A percentile compares a stretch with the other conserved stretches of the same genome.
Conservation (phyloP, 2,329 filamentous ascomycete genomes). For the Pseudocercospora eumusae region DNA sequence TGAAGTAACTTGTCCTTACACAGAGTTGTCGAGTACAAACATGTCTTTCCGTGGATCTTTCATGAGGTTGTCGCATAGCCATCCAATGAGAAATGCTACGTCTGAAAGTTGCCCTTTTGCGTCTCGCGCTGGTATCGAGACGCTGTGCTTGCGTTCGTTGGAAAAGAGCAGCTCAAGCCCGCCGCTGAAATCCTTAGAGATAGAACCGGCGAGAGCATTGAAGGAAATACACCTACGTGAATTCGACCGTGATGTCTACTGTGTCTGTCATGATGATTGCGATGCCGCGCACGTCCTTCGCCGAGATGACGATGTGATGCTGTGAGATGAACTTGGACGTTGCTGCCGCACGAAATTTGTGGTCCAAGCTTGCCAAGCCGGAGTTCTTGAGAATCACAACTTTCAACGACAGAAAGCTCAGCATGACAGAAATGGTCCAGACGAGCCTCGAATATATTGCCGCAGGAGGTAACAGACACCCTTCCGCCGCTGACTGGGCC, state of each 20-base stretch:
- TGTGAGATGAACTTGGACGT: constrained; percentile 1
- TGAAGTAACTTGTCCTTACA: constrained; percentile 55
- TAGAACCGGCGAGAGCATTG: constrained; percentile 1
- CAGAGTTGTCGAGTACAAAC: constrained; percentile 81
- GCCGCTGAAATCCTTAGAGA: constrained; percentile 56
- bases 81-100: constrained; percentile 72
- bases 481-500: constrained; percentile 85
- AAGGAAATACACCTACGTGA: constrained; percentile 57
- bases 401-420: neutral
- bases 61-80: constrained; percentile 82
- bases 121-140: constrained; percentile 67
- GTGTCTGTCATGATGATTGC: constrained; percentile 27
- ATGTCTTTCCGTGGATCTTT: constrained; percentile 81
- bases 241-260: constrained; percentile 69
- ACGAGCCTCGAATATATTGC: constrained; percentile 58
- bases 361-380: constrained; percentile 7
- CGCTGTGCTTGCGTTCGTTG: constrained; percentile 70
- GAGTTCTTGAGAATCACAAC: constrained; percentile 11
- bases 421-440: constrained; percentile 13
- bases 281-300: neutral
- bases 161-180: constrained; percentile 93
- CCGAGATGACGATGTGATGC: constrained; percentile 1
- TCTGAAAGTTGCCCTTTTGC: constrained; percentile 63
- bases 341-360: neutral
- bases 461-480: constrained; percentile 85